phyloP scores from a whole-genome alignment of 78 protist species.

The Cavenderia fasciculata region DNA sequence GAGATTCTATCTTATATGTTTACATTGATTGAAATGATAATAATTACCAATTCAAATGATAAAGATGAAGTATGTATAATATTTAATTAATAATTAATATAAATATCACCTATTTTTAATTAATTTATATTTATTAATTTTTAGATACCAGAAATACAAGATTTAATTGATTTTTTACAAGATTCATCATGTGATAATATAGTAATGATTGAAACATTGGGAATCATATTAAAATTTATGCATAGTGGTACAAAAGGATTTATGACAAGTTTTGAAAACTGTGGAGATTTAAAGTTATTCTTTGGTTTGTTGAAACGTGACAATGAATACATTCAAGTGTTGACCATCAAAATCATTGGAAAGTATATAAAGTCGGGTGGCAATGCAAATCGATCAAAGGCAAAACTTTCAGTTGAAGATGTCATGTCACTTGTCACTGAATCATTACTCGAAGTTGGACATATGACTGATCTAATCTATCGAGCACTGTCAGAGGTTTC shows the following conservation, averaged over 20 bases:
- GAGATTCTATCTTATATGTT: slow-evolving; percentile 49
- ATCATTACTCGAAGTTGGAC: slow-evolving; percentile 21
- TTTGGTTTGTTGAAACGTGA: slow-evolving; percentile 43
- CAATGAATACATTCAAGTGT: slow-evolving; percentile 53
- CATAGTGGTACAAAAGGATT: slow-evolving; percentile 41
- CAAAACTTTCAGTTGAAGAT: slow-evolving; percentile 3
- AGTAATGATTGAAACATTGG: slow-evolving; percentile 30
- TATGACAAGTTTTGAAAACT: slow-evolving; percentile 29
- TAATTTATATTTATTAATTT: too few species aligned
- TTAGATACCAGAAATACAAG: slow-evolving; percentile 40
- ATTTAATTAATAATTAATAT: background rate
- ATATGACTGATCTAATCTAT: slow-evolving; percentile 52
- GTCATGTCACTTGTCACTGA: background rate
- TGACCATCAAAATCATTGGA: slow-evolving; percentile 65
- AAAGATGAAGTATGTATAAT: slow-evolving; percentile 21
- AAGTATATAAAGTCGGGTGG: background rate
- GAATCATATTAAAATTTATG: slow-evolving; percentile 16
- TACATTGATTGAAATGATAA: slow-evolving; percentile 31
- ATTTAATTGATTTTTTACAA: slow-evolving; percentile 29
- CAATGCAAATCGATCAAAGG: background rate
- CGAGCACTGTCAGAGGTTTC: slow-evolving; percentile 44
- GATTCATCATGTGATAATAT: slow-evolving; percentile 34
- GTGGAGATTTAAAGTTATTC: slow-evolving; percentile 44
- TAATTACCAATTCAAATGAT: slow-evolving; percentile 18
- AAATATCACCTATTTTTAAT: too few species aligned